Percentiles rank a stretch among this genome's conserved stretches.
Evolutionary conservation across 495 filamentous ascomycete species (phyloP).

Genomic region (Extremus antarcticus): DNA sequence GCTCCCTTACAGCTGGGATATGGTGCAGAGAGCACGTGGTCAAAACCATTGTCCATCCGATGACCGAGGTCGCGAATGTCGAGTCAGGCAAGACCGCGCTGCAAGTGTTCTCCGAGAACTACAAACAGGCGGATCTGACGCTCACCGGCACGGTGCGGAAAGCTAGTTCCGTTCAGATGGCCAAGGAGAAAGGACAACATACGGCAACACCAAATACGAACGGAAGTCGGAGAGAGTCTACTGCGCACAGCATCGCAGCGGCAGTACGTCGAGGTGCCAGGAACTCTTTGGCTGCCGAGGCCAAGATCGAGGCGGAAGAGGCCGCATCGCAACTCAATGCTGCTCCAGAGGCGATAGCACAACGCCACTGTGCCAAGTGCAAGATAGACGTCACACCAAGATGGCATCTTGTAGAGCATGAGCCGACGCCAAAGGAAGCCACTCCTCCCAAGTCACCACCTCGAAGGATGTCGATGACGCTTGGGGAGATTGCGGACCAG

Average conservation of each 20-base stretch:
- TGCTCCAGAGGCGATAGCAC: constrained; percentile 8
- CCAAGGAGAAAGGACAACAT: constrained; percentile 28
- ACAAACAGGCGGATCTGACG: constrained; percentile 87
- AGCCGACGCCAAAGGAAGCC: constrained; percentile 5
- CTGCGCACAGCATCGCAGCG: constrained; percentile 11
- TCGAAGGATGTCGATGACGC: constrained; percentile 16
- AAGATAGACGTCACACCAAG: constrained; percentile 48
- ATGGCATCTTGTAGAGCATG: constrained; percentile 39
- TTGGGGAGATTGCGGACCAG: constrained; percentile 14
- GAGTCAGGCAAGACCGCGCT: constrained; percentile 57
- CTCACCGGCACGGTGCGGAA: constrained; percentile 87
- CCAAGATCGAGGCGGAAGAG: constrained; percentile 18
- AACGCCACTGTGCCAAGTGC: constrained; percentile 38
- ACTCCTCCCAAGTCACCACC: constrained; percentile 8
- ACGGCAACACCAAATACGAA: background rate
- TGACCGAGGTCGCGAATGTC: constrained; percentile 56
- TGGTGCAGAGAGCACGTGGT: constrained; percentile 82
- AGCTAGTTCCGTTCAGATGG: constrained; percentile 54
- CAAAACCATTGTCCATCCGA: constrained; percentile 57
- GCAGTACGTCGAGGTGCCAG: constrained; percentile 16
- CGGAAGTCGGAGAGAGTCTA: constrained; percentile 13
- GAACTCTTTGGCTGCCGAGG: constrained; percentile 17
- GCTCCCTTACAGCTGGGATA: constrained; percentile 63
- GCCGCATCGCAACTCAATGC: constrained; percentile 20
- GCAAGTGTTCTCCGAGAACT: constrained; percentile 73